Conservation (phyloP, 129 eudicot species). For the Helianthus annuus region HanXRQr2.0-SUNRISE NC_035449.2:134974229-134974728, state of each 20-base stretch:
- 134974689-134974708: constrained; percentile 20
- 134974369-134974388: constrained; percentile 19
- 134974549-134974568: constrained; percentile 25
- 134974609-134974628: constrained; percentile 21
- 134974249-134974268: constrained; percentile 37
- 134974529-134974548: constrained; percentile 26
- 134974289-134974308: constrained; percentile 44
- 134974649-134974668: constrained; percentile 19
- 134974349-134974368: constrained; percentile 22
- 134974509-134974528: constrained; percentile 21
- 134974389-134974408: constrained; percentile 18
- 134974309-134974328: constrained; percentile 38
- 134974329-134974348: constrained; percentile 37
- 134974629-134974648: constrained; percentile 1
- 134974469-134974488: background rate
- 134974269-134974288: constrained; percentile 54
- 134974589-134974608: constrained; percentile 38
- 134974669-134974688: constrained; percentile 11
- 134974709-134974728: constrained; percentile 5
- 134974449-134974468: constrained; percentile 31
- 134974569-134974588: background rate
- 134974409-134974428: constrained; percentile 13
- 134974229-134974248: constrained; percentile 32
- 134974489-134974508: background rate
- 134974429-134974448: background rate